phyloP scores from a whole-genome alignment of 306 rosid genomes.

The Rosa lucieae region DNA sequence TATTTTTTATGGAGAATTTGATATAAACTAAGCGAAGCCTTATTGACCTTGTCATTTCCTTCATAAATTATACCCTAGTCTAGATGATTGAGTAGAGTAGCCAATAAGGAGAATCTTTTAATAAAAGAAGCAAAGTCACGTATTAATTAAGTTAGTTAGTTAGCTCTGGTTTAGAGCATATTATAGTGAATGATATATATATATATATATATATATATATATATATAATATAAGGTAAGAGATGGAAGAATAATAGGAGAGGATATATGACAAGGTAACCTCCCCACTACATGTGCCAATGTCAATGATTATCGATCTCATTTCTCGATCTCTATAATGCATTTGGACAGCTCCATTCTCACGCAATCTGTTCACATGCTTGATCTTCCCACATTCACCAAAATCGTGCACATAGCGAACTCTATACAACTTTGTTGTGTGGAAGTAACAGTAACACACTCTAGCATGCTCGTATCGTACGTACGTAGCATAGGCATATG shows the following conservation, averaged over 20 bases:
- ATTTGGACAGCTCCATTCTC: slow-evolving; percentile 44
- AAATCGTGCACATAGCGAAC: slow-evolving; percentile 73
- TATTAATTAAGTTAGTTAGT: neutral
- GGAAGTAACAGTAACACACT: slow-evolving; percentile 1
- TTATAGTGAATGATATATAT: neutral
- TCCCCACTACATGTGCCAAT: slow-evolving; percentile 44
- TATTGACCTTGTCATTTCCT: slow-evolving; percentile 19
- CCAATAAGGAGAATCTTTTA: slow-evolving; percentile 14
- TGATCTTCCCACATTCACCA: slow-evolving; percentile 46
- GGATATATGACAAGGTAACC: slow-evolving; percentile 37
- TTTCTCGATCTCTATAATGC: slow-evolving; percentile 21
- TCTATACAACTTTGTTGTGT: slow-evolving; percentile 32
- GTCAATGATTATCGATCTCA: slow-evolving; percentile 35
- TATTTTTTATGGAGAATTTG: neutral
- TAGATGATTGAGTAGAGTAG: slow-evolving; percentile 11
- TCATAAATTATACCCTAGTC: neutral
- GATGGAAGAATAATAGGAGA: slow-evolving; percentile 27
- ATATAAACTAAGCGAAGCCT: neutral
- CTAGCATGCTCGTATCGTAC: neutral
- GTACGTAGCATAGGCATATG: neutral
- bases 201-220: neutral
- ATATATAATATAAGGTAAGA: neutral
- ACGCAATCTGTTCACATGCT: slow-evolving; percentile 57
- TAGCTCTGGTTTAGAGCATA: slow-evolving; percentile 11
- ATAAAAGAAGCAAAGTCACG: slow-evolving; percentile 14